Conservation (phyloP, 169 alveolate species). For the Eimeria nieschulzi region DNA sequence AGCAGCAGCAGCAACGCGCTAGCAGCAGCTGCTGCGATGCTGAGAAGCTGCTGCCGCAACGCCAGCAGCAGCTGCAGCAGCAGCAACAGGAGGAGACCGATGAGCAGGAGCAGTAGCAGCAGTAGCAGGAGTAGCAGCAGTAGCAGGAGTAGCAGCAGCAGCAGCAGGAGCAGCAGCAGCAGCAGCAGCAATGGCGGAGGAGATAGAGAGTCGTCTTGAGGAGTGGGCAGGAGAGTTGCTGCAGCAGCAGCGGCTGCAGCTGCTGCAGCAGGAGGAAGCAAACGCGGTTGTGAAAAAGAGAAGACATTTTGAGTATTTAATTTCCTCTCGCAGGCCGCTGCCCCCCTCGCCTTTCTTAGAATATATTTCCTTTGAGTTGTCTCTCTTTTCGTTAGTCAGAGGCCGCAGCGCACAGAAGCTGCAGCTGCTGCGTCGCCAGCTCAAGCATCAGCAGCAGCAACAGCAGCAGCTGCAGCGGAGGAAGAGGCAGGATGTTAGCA, state of each 20-base stretch:
- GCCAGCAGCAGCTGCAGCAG: conserved; percentile 29
- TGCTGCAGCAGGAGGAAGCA: conserved; percentile 54
- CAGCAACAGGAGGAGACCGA: not conserved
- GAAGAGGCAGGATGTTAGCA: not conserved
- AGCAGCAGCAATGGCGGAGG: conserved; percentile 34
- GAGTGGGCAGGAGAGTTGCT: conserved; percentile 50
- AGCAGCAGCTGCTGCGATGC: conserved; percentile 12
- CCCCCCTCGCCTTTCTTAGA: conserved; percentile 7
- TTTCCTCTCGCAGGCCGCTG: not conserved
- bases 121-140: conserved; percentile 11
- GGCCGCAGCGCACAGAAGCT: conserved; percentile 10
- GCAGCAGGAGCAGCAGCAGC: conserved; percentile 33
- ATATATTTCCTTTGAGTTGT: conserved; percentile 25
- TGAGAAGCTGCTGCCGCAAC: not conserved
- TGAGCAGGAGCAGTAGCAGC: conserved; percentile 12
- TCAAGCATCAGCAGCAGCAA: conserved; percentile 21
- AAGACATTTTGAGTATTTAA: conserved; percentile 12
- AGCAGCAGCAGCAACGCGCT: not conserved
- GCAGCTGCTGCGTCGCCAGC: not conserved
- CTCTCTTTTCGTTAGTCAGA: conserved; percentile 13
- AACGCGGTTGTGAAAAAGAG: not conserved
- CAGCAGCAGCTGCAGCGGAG: not conserved
- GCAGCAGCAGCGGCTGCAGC: conserved; percentile 28
- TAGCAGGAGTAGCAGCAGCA: conserved; percentile 4
- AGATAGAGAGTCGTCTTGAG: conserved; percentile 52